Percentiles rank a stretch among this genome's conserved stretches.
These are phyloP conservation scores for Calocybe gangraenosa DNA, from an alignment of 768 basidiomycete species.

Conservation along the genomic window DNA sequence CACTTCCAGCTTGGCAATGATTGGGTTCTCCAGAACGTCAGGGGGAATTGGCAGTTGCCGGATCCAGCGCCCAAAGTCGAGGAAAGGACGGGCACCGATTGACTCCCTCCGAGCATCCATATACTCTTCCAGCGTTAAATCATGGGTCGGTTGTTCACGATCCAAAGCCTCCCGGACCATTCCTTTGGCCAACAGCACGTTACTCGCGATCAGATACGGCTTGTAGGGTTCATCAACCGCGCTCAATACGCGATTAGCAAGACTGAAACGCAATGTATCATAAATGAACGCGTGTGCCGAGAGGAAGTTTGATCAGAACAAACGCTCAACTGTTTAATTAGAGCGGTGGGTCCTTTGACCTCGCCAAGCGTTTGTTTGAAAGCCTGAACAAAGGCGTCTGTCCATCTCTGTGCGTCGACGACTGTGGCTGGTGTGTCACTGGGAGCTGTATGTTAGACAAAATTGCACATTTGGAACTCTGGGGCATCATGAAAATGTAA, in stretches of 20 bases:
- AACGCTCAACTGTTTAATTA: slow-evolving; percentile 6
- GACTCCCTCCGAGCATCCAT: slow-evolving; percentile 8
- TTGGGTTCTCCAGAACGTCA: slow-evolving; percentile 1
- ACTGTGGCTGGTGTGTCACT: slow-evolving; percentile 10
- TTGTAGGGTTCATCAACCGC: slow-evolving; percentile 1
- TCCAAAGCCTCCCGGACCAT: slow-evolving; percentile 8
- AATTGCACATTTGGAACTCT: neutral
- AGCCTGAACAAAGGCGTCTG: slow-evolving; percentile 6
- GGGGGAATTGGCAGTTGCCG: neutral
- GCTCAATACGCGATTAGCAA: neutral
- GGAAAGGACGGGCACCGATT: slow-evolving; percentile 3
- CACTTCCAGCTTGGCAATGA: slow-evolving; percentile 3
- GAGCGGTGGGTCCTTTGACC: slow-evolving; percentile 1
- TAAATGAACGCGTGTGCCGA: neutral
- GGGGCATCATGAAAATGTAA: too few species aligned
- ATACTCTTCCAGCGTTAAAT: slow-evolving; percentile 3
- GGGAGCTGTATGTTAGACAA: neutral
- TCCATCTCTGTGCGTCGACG: slow-evolving; percentile 7
- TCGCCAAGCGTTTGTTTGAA: slow-evolving; percentile 4
- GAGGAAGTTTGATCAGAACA: neutral
- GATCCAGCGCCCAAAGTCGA: slow-evolving; percentile 9
- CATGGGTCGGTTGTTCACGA: slow-evolving; percentile 6
- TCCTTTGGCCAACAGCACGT: slow-evolving; percentile 7
- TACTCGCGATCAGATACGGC: slow-evolving; percentile 1
- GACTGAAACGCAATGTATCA: neutral